phyloP scores from a whole-genome alignment of 345 rosid genomes.

The Toxicodendron radicans region DNA sequence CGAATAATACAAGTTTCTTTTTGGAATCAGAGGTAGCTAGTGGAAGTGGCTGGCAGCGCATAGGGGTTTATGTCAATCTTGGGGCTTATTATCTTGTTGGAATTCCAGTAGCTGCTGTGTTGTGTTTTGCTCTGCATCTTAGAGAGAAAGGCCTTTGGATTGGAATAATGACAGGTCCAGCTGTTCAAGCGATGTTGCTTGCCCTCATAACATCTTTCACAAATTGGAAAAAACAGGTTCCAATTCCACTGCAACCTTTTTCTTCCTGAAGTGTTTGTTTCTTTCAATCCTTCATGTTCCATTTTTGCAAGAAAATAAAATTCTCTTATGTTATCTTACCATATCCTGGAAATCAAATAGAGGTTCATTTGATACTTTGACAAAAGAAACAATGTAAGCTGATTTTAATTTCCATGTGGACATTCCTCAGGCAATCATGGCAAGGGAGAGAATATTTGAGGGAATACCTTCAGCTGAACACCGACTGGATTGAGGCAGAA shows the following conservation, averaged over 20 bases:
- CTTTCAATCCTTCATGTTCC: too few relatives aligned
- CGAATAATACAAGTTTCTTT: not conserved
- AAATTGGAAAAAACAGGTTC: constrained; percentile 62
- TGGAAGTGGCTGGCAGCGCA: constrained; percentile 68
- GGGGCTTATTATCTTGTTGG: constrained; percentile 62
- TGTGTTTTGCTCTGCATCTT: constrained; percentile 42
- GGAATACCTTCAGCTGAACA: constrained; percentile 12
- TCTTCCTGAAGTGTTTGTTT: not conserved
- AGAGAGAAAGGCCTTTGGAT: constrained; percentile 62
- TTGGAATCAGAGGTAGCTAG: constrained; percentile 53
- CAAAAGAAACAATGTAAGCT: not conserved
- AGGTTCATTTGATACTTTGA: too few relatives aligned
- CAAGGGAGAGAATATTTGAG: constrained; percentile 36
- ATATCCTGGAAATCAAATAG: too few relatives aligned
- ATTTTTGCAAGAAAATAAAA: too few relatives aligned
- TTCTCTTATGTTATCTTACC: too few relatives aligned
- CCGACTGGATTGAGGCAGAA: not conserved
- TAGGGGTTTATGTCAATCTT: constrained; percentile 58
- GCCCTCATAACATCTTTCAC: constrained; percentile 42
- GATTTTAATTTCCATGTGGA: not conserved
- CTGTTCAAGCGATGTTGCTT: constrained; percentile 39
- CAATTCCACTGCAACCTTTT: not conserved
- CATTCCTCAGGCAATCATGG: constrained; percentile 34
- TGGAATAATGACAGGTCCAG: constrained; percentile 45
- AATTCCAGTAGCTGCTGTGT: constrained; percentile 42